Evolutionary conservation across 2,329 filamentous ascomycete genomes (phyloP), one percentile per base, ranked within the genome.

Genomic region (Nakataea oryzae): DNA sequence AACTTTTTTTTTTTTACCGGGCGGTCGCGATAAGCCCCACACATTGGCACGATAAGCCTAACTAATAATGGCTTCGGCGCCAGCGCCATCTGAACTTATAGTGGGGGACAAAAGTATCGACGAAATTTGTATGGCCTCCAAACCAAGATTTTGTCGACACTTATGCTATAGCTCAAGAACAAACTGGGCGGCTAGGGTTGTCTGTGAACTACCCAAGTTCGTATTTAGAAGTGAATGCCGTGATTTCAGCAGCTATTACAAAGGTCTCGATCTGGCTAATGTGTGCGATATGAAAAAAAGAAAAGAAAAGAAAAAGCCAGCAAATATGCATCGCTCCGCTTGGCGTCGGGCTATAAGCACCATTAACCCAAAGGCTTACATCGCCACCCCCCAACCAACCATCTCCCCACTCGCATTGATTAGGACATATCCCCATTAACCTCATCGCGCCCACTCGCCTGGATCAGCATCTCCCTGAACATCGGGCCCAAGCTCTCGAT

Each of bases 401-500:
- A 8, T 30, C 54, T 57, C 29, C 27, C 14, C n/a, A 55, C 12
- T 57, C 55, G 12, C 17, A 55, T 13, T 26, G 27, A 21, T 56
- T 29, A 17, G 47, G 7, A 54, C 47, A 5, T 54, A 14, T 7
- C 41, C 41, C 24, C 13, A 5, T 56, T 27, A 4, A 55, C 27
- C 24, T 2, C 54, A 21, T 21, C 7, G 7, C 54, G 54, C 54
- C 24, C 24, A 24, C 54, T 56, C 41, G 41, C 41, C 3, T n/a
- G 5, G 1, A n/a, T 17, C n/a, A 63, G 47, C n/a, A 63, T 47
- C 14, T 55, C 68, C 60, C 70, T 68, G 65, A 81, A 81, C n/a
- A 67, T 70, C 13, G 66, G 64, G 0, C 74, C 73, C 68, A 81
- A 64, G 41, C 74, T 72, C 55, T 71, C 70, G 7, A 81, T 69